Percentiles rank a stretch among this genome's conserved stretches.
Conservation (phyloP, 345 rosid genomes). For the Geranium rotundifolium region DNA sequence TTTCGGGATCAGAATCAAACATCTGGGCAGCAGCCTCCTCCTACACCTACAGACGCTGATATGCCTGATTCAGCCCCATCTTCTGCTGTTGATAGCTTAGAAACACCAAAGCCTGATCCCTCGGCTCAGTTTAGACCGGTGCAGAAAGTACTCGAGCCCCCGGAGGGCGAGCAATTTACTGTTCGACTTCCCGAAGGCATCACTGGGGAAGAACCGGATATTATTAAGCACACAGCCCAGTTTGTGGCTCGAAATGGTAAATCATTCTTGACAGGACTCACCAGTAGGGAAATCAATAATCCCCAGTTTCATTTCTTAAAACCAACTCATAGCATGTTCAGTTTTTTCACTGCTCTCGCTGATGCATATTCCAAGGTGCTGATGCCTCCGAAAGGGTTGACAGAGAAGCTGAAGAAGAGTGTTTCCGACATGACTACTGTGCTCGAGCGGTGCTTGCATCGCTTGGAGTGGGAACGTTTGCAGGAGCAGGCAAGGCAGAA, state of each 20-base stretch:
- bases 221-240: slow-evolving; percentile 77
- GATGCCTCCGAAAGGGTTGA: slow-evolving; percentile 66
- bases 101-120: slow-evolving; percentile 41
- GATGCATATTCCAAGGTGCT: slow-evolving; percentile 74
- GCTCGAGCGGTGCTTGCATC: slow-evolving; percentile 70
- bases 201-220: slow-evolving; percentile 71
- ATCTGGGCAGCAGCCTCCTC: slow-evolving; percentile 26
- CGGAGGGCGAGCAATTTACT: slow-evolving; percentile 71
- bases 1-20: slow-evolving; percentile 48
- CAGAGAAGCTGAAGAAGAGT: slow-evolving; percentile 49
- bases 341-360: slow-evolving; percentile 60
- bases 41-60: slow-evolving; percentile 23
- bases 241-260: slow-evolving; percentile 80
- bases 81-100: slow-evolving; percentile 20
- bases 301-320: slow-evolving; percentile 74
- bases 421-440: slow-evolving; percentile 60
- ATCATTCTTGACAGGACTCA: slow-evolving; percentile 56
- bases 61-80: slow-evolving; percentile 23
- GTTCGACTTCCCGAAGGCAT: slow-evolving; percentile 71
- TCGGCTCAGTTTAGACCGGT: slow-evolving; percentile 54
- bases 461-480: slow-evolving; percentile 74
- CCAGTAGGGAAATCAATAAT: slow-evolving; percentile 62
- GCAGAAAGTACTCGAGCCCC: slow-evolving; percentile 54
- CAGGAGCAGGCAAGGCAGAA: slow-evolving; percentile 81
- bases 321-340: slow-evolving; percentile 85